Evolutionary conservation across 1,139 yeast genomes (phyloP), one percentile per base, ranked within the genome.

Genomic region (Blastobotrys ciferrii): DNA sequence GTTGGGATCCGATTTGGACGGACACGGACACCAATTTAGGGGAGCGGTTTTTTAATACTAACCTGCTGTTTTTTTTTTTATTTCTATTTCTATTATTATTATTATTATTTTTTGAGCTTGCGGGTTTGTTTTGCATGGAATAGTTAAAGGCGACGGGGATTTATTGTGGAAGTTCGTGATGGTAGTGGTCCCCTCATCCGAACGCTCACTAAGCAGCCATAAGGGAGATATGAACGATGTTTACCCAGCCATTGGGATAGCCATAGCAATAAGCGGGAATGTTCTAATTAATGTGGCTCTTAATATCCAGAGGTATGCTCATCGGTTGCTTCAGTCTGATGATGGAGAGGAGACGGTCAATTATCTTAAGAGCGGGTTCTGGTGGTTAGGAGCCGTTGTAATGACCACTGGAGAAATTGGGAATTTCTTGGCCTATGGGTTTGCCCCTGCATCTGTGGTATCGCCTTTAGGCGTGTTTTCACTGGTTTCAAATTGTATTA

Each of bases 381-480:
- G 77, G 76, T 70, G 73, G 69, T 40, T 65, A 1, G 78, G 77
- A 1, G 59, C 72, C 12, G 50, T 61, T 5, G 58, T 74, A 39
- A 69, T 74, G 69, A 64, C 73, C 3, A 47, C 60, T 4, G 77
- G 78, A 2, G 78, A 74, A 50, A 58, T 67, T 4, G 73, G 75
- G 13, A 74, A 72, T 53, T 73, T 74, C 51, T 58, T 74, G 12
- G 76, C 77, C 3, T 73, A 73, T 52, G 78, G 78, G 0, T 61
- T 72, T 42, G 73, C 75, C 0, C 75, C 76, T 1, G 73, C 75
- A 3, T 69, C 74, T n/a, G 62, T 72, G 2, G 76, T 74, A 14
- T 70, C 75, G 2, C 76, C 78, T 0, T 55, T 74, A 28, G 78
- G 78, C 3, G 76, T 74, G 3, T 68, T 73, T 37, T 73, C 77